Percentiles rank a stretch among this genome's conserved stretches.
These are phyloP conservation scores for Jacaranda mimosifolia DNA, from an alignment of 257 asterid species.

Conservation along the genomic window DNA sequence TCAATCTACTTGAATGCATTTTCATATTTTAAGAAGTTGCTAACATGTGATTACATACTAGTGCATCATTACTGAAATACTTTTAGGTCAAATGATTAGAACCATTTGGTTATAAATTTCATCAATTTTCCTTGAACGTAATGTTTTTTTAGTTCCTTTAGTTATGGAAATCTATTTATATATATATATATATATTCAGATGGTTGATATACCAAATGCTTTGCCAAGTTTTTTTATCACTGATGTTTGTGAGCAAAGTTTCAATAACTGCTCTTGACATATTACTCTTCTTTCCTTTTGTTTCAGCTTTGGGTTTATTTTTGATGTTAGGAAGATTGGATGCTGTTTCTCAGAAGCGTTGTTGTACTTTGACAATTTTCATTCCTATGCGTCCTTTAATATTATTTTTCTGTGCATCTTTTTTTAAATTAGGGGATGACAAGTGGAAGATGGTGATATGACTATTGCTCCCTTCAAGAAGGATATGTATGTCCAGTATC, in stretches of 20 bases:
- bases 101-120: background rate
- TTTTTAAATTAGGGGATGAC: slow-evolving; percentile 58
- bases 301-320: background rate
- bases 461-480: slow-evolving; percentile 65
- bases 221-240: background rate
- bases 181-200: background rate
- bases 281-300: background rate
- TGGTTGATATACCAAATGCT: background rate
- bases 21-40: background rate
- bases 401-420: background rate
- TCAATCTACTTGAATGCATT: background rate
- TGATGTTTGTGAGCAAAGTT: background rate
- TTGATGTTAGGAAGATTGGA: background rate
- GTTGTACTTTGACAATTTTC: background rate
- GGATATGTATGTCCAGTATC: slow-evolving; percentile 73
- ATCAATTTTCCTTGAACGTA: background rate
- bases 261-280: background rate
- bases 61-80: background rate
- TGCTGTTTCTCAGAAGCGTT: background rate
- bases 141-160: background rate
- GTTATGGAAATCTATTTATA: background rate
- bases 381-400: background rate
- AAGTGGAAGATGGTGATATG: slow-evolving; percentile 64
- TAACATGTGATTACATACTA: background rate
- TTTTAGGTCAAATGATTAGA: background rate